These are phyloP conservation scores for Aspergillus thermomutatus DNA, from an alignment of 2,329 filamentous ascomycete species.

Conservation along the genomic window DNA sequence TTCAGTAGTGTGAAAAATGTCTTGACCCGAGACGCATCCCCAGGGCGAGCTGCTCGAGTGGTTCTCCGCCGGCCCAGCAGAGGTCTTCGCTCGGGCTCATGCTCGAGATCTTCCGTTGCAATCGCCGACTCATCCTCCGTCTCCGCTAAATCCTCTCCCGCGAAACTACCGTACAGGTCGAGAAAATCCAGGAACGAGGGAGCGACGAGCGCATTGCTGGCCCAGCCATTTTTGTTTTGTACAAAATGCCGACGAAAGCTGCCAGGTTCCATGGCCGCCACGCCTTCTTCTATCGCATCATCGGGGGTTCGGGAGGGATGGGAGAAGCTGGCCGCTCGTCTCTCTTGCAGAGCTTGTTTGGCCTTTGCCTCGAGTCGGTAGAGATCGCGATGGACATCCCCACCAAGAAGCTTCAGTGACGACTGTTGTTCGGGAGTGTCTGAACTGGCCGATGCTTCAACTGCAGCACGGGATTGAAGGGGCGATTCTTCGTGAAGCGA, in stretches of 20 bases:
- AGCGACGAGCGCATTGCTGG: slow-evolving; percentile 12
- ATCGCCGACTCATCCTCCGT: slow-evolving; percentile 56
- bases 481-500: slow-evolving; percentile 13
- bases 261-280: slow-evolving; percentile 49
- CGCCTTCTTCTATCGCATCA: slow-evolving; percentile 30
- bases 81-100: slow-evolving; percentile 55
- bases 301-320: slow-evolving; percentile 36
- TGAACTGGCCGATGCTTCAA: background rate
- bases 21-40: slow-evolving; percentile 66
- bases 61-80: slow-evolving; percentile 56
- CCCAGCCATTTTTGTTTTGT: slow-evolving; percentile 28
- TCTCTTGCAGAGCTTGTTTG: slow-evolving; percentile 42
- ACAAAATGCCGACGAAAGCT: slow-evolving; percentile 55
- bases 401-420: slow-evolving; percentile 69
- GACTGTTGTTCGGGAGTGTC: slow-evolving; percentile 48
- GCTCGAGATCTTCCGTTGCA: slow-evolving; percentile 3
- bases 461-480: background rate
- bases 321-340: slow-evolving; percentile 67
- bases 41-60: slow-evolving; percentile 48
- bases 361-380: slow-evolving; percentile 66
- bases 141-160: slow-evolving; percentile 65
- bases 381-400: slow-evolving; percentile 74
- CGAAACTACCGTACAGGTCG: slow-evolving; percentile 72
- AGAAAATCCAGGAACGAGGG: slow-evolving; percentile 67
- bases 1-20: slow-evolving; percentile 77